phyloP scores from a whole-genome alignment of 345 rosid species.

The Rubroshorea leprosula region DNA sequence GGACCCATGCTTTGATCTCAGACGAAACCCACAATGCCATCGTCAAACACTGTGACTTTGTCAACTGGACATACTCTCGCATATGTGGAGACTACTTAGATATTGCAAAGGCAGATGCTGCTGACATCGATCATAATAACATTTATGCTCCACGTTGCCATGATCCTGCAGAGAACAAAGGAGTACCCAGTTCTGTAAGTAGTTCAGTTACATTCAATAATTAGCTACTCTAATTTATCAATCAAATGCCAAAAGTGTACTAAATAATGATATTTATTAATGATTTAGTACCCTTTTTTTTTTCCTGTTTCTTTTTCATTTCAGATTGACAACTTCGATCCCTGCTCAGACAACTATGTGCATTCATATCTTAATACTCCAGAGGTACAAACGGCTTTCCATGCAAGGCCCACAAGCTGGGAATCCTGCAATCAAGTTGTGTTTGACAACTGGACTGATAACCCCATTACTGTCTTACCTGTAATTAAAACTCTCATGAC shows the following conservation, averaged over 20 bases:
- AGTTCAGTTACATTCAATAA: no score
- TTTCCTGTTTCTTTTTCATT: no score
- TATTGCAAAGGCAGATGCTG: conserved; percentile 15
- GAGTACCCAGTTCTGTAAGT: neutral
- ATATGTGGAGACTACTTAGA: conserved; percentile 14
- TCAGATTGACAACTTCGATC: conserved; percentile 24
- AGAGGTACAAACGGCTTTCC: conserved; percentile 41
- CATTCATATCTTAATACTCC: conserved; percentile 28
- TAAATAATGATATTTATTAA: no score
- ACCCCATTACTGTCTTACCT: conserved; percentile 32
- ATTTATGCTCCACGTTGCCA: conserved; percentile 34
- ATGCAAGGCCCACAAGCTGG: conserved; percentile 30
- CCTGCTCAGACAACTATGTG: conserved; percentile 31
- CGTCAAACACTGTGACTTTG: conserved; percentile 19
- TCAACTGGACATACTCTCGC: conserved; percentile 5
- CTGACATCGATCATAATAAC: conserved; percentile 25
- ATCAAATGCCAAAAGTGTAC: no score
- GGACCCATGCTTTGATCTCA: conserved; percentile 42
- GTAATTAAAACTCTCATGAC: conserved; percentile 33
- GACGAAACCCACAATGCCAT: conserved; percentile 29
- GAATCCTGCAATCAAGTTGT: no score
- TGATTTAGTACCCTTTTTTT: no score
- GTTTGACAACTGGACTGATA: conserved; percentile 25
- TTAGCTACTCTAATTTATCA: no score
- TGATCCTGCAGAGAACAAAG: neutral